phyloP scores from a whole-genome alignment of 176 grass and related monocot species.

The Aegilops umbellulata region DNA sequence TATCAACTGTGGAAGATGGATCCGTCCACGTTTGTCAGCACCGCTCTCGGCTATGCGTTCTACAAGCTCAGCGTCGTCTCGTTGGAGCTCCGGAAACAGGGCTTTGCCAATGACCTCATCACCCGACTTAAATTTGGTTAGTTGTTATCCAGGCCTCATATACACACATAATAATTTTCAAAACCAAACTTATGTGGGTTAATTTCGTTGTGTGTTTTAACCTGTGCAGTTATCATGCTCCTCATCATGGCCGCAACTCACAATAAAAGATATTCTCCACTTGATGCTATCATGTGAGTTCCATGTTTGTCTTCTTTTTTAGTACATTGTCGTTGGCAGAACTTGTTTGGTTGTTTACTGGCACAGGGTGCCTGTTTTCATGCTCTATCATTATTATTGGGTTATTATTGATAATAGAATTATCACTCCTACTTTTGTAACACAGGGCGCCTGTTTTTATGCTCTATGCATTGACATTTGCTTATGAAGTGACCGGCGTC shows the following conservation, averaged over 20 bases:
- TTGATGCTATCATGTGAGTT: neutral
- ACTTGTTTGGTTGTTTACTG: neutral
- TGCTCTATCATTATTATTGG: no score
- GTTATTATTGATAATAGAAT: neutral
- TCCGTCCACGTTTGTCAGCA: neutral
- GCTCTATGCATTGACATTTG: neutral
- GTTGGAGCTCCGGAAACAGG: neutral
- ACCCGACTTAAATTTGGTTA: neutral
- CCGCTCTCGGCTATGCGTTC: neutral
- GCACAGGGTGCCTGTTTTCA: no score
- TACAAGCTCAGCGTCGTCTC: slow-evolving; percentile 28
- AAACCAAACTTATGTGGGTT: neutral
- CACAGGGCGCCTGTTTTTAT: neutral
- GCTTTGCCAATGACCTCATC: slow-evolving; percentile 12
- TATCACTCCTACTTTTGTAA: neutral
- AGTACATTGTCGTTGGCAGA: neutral
- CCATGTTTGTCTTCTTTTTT: neutral
- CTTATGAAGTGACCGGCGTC: neutral
- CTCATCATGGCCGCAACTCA: neutral
- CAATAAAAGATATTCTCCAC: neutral
- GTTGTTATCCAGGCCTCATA: neutral
- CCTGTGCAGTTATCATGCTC: neutral
- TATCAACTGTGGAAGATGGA: neutral
- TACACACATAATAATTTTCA: neutral
- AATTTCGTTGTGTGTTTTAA: neutral